Conservation (phyloP, 2,329 filamentous ascomycete genomes). For the Diaporthe citrichinensis region DNA sequence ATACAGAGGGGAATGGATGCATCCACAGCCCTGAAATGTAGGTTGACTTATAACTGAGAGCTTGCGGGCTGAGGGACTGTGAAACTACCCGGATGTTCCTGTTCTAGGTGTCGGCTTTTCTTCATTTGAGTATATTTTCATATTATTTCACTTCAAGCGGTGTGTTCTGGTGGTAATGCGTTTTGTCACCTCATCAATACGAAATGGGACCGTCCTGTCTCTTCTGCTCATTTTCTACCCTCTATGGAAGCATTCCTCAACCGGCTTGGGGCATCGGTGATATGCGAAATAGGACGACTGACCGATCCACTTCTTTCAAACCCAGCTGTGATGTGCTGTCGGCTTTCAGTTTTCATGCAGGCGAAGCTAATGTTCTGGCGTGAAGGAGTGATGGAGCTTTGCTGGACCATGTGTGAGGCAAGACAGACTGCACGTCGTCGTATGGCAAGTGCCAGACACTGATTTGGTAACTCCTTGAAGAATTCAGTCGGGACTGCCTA, state of each 20-base stretch:
- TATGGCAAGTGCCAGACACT: neutral
- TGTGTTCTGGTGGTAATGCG: neutral
- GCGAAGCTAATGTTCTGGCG: no score
- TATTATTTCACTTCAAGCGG: constrained; percentile 5
- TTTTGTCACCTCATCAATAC: neutral
- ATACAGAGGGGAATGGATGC: neutral
- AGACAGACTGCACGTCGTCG: neutral
- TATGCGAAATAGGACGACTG: neutral
- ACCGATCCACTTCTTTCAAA: no score
- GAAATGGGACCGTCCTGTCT: neutral
- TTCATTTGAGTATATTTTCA: constrained; percentile 1
- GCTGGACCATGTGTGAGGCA: neutral
- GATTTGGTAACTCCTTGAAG: neutral
- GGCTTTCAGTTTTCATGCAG: neutral
- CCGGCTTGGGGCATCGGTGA: neutral
- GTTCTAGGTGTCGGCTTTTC: neutral
- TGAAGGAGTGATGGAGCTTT: neutral
- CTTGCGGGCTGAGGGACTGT: neutral
- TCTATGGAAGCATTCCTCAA: neutral
- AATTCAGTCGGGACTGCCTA: neutral
- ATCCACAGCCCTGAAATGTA: neutral
- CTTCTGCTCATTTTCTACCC: neutral
- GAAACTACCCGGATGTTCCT: neutral
- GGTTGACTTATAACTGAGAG: neutral
- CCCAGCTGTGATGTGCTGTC: neutral